Evolutionary conservation across 257 asterid genomes (phyloP), one percentile per base, ranked within the genome.

Genomic region (Henckelia pumila): DNA sequence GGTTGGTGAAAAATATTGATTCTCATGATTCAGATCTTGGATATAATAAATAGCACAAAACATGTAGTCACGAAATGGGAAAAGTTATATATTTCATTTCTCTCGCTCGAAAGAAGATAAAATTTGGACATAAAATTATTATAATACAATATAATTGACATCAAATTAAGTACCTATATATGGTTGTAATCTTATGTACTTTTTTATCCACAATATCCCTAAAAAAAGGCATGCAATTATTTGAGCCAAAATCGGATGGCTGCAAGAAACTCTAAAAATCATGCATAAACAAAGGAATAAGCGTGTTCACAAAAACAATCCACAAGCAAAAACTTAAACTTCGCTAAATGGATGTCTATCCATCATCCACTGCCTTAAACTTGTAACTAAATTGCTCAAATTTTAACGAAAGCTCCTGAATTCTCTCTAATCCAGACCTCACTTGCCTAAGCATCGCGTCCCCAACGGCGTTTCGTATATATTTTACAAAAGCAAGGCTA

Each of bases 381-480:
- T 60, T 44, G 65, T 40, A 63, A 49, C 69, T 71, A 66, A 63
- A 72, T 66, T 75, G 49, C 64, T 47, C 21, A 55, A 68, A 20
- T 44, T 68, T 68, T 23, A 59, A 62, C 66, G 59, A 70, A 22
- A 59, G 50, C 40, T 72, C 93, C 89, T 82, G 75, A 68, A 86
- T 80, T 75, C 66, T 80, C 88, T 86, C 89, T 56, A 72, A 62
- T 75, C 85, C 83, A 80, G 71, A 73, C 75, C 67, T 65, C 56
- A 50, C 17, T 66, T 58, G 50, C 55, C 50, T 63, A 66, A 68
- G 53, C 68, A 61, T 33, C 60, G 75, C 59, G 63, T n/a, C 62
- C 68, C 7, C 71, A 71, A 73, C 70, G 61, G 32, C 64, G 47
- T 68, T 61, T 71, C 73, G 29, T 71, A 30, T 66, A 71, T n/a